Evolutionary conservation across 129 eudicot genomes (phyloP).

Genomic region (Oenanthe sinensis): DNA sequence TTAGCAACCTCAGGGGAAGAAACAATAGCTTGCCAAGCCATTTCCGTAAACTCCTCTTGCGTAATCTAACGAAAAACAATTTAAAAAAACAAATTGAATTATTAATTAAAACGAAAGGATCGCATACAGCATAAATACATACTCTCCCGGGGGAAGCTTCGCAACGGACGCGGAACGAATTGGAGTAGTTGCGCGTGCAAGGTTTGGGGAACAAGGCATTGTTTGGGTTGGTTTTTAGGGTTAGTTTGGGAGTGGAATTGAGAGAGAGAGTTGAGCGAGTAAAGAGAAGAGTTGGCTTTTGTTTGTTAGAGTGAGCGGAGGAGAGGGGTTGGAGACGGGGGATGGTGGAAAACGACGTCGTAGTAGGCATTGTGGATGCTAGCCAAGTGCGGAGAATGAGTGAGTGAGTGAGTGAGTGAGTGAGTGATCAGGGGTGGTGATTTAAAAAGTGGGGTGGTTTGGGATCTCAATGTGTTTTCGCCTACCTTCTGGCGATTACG

Average conservation of each 20-base stretch:
- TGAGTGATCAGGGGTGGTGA: no score
- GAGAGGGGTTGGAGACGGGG: slow-evolving; percentile 21
- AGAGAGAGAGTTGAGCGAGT: slow-evolving; percentile 29
- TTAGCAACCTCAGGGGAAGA: slow-evolving; percentile 94
- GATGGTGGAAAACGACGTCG: slow-evolving; percentile 51
- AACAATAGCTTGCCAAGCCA: slow-evolving; percentile 99
- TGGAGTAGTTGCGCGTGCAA: slow-evolving; percentile 19
- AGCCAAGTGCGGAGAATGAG: no score
- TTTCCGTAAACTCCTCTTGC: slow-evolving; percentile 89
- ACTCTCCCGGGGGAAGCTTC: slow-evolving; percentile 62
- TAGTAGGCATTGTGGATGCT: slow-evolving; percentile 28
- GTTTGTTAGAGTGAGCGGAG: not conserved
- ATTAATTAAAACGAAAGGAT: not conserved
- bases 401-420: no score
- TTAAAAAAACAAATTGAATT: not conserved
- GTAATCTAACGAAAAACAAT: slow-evolving; percentile 42
- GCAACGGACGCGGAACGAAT: slow-evolving; percentile 46
- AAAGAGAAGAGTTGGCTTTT: slow-evolving; percentile 9
- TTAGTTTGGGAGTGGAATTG: slow-evolving; percentile 10
- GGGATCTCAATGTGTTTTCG: slow-evolving; percentile 7
- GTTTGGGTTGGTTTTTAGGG: slow-evolving; percentile 18
- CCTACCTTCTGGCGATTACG: slow-evolving; percentile 1
- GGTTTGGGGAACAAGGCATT: slow-evolving; percentile 15
- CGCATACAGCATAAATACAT: not conserved
- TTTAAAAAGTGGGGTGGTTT: slow-evolving; percentile 16